Percentiles rank a stretch among this genome's conserved stretches.
Conservation (phyloP, 169 alveolate species). For the Plasmodium adleri region DNA sequence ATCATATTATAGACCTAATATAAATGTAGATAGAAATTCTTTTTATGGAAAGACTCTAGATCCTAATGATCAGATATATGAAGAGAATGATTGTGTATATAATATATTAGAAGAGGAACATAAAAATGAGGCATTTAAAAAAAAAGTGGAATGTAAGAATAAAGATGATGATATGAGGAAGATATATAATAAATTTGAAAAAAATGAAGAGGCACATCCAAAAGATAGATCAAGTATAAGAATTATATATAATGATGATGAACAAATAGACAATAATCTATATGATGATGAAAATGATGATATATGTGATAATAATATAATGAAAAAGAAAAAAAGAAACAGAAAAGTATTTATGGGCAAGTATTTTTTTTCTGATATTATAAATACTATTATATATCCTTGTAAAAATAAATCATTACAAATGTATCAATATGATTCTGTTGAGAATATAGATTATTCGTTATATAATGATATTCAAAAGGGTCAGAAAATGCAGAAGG, state of each 20-base stretch:
- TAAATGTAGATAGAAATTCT: no score
- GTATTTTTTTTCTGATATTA: conserved; percentile 61
- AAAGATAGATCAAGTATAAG: conserved; percentile 7
- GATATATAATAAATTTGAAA: conserved; percentile 3
- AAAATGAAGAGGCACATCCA: conserved; percentile 5
- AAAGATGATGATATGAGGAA: neutral
- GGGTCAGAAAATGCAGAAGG: neutral
- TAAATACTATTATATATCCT: conserved; percentile 19
- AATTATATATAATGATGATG: conserved; percentile 23
- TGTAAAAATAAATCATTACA: no score
- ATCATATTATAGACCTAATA: no score
- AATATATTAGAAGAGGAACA: no score
- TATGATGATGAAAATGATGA: conserved; percentile 1
- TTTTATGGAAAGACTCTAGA: no score
- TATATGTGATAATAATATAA: neutral
- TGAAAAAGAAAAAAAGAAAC: conserved; percentile 24
- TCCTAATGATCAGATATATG: no score
- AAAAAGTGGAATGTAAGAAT: neutral
- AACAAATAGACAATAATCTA: neutral
- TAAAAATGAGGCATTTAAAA: no score
- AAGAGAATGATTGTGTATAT: no score
- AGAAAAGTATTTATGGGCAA: conserved; percentile 69
- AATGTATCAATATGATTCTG: no score
- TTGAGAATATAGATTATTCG: no score
- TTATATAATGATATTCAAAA: no score